Evolutionary conservation across 352 stramenopile genomes (phyloP), one percentile per base, ranked within the genome.

Genomic region (Bremia lactucae): DNA sequence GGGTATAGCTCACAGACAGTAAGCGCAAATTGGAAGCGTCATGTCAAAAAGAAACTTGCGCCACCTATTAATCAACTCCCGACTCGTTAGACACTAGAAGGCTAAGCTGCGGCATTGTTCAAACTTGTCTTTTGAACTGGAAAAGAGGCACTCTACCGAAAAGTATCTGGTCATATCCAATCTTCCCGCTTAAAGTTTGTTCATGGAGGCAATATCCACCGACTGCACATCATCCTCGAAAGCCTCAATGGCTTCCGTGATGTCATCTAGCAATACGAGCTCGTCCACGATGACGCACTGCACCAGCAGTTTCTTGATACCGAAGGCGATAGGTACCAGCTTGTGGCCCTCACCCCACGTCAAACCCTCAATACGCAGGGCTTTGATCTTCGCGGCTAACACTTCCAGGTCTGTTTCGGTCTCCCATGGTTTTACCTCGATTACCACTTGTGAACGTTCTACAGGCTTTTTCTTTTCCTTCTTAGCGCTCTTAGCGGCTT

Each of bases 141-240:
- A 24, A 40, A 29, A 23, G 16, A 37, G 40, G 25, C 45, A 51
- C 48, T 45, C 45, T 57, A 54, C 38, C 67, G 74, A 42, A 31
- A 16, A 48, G 13, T 60, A 5, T 21, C n/a, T 34, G 22, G 23
- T 43, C 14, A 20, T 20, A 40, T 16, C 19, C 13, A 7, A 28
- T 25, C 3, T 43, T 23, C 48, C 52, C 15, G 33, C 49, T 83
- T 85, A 88, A 28, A 88, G 59, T 63, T 88, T 88, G 72, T 88
- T 89, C 79, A 94, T 92, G 38, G 75, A 85, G 14, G 73, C 70
- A 7, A 94, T 57, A 42, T 92, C 77, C 23, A 94, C 82, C 42
- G 59, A 80, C 61, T 94, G 81, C 38, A 94, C 77, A 36, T 84
- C 69, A 53, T 91, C 80, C 52, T 92, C 82, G 54, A 90, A 80